phyloP scores from a whole-genome alignment of 2,329 filamentous ascomycete species.

The Alternaria tenuissima region DNA sequence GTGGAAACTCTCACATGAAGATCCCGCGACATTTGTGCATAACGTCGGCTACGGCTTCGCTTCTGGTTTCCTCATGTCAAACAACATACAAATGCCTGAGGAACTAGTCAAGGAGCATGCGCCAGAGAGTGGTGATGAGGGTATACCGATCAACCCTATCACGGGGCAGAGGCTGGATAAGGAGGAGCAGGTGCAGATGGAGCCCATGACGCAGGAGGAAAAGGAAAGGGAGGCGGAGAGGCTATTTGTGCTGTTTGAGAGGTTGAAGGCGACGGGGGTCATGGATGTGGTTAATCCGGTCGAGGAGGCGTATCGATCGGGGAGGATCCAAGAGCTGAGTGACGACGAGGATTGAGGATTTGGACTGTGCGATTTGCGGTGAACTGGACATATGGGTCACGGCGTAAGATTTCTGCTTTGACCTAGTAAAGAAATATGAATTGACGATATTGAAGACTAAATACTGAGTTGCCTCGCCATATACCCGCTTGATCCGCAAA shows the following conservation, averaged over 20 bases:
- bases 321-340: slow-evolving; percentile 73
- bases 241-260: slow-evolving; percentile 89
- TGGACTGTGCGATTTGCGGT: too few relatives aligned
- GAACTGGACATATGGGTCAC: too few relatives aligned
- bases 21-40: slow-evolving; percentile 80
- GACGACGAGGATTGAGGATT: slow-evolving; percentile 54
- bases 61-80: slow-evolving; percentile 85
- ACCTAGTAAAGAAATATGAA: not conserved
- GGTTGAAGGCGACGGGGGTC: slow-evolving; percentile 77
- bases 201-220: slow-evolving; percentile 88
- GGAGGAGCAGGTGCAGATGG: slow-evolving; percentile 66
- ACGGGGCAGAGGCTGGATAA: slow-evolving; percentile 82
- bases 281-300: slow-evolving; percentile 83
- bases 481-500: not conserved
- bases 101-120: slow-evolving; percentile 67
- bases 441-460: not conserved
- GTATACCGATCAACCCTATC: slow-evolving; percentile 74
- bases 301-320: slow-evolving; percentile 71
- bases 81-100: slow-evolving; percentile 79
- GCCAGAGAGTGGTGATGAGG: slow-evolving; percentile 35
- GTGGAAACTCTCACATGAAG: slow-evolving; percentile 85
- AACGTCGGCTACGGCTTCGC: slow-evolving; percentile 97
- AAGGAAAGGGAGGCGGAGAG: slow-evolving; percentile 91
- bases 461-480: not conserved
- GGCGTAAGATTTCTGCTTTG: not conserved